Conservation (phyloP, 768 basidiomycete genomes). For the Naganishia kalamii region DNA sequence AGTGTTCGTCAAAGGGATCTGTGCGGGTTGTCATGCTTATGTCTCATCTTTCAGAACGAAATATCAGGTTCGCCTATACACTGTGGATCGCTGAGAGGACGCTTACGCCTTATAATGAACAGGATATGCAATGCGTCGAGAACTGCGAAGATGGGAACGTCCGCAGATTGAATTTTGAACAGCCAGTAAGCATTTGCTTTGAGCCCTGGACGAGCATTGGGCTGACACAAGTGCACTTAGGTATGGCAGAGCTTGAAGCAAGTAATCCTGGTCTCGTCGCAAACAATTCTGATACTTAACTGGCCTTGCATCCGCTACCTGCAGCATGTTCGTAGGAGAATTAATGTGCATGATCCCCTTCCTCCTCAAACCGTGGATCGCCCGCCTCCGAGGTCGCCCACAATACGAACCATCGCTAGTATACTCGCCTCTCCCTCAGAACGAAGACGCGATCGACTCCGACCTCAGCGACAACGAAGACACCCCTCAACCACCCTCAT, state of each 20-base stretch:
- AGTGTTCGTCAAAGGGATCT: conserved; percentile 17
- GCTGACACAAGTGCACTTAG: conserved; percentile 20
- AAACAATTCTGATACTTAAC: background rate
- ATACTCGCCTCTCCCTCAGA: conserved; percentile 15
- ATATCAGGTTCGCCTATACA: conserved; percentile 30
- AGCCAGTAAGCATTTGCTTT: conserved; percentile 65
- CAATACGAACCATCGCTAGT: background rate
- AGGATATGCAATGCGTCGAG: conserved; percentile 97
- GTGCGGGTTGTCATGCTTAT: conserved; percentile 70
- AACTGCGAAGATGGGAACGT: conserved; percentile 67
- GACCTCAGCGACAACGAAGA: conserved; percentile 3
- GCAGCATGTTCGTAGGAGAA: conserved; percentile 65
- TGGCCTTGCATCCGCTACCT: conserved; percentile 1
- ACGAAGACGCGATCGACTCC: conserved; percentile 20
- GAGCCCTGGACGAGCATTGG: background rate
- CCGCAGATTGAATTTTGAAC: conserved; percentile 73
- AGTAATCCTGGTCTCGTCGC: conserved; percentile 1
- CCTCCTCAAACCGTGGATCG: conserved; percentile 24
- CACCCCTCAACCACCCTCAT: background rate
- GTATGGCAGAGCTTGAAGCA: conserved; percentile 47
- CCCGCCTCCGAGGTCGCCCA: background rate
- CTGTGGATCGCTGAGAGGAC: background rate
- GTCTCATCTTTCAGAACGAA: conserved; percentile 48
- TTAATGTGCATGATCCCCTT: conserved; percentile 56
- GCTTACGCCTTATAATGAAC: conserved; percentile 44